Base-by-base conservation (phyloP, 1,284 basidiomycete genomes). In the Heterobasidion irregulare region DNA sequence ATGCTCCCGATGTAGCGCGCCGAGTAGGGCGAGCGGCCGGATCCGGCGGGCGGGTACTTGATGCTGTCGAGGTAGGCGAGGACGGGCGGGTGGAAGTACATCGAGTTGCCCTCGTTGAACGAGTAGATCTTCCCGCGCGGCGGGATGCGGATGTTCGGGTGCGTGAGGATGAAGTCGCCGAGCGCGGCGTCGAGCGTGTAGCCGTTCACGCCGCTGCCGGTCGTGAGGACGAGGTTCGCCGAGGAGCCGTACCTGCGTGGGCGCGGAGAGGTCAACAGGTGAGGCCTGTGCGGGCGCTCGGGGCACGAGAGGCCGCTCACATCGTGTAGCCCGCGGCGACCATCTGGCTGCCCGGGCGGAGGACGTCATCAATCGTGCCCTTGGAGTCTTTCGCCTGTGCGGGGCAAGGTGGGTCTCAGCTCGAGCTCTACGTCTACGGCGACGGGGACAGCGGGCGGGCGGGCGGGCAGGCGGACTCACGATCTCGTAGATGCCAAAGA, bases 191-290 rank as follows among this genome's bases (percentile, higher is more conserved):
- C 97, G 53, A 99, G 86, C 13, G 97, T 99, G 77, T 98, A 99
- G 52, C 97, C 97, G 71, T 99, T 95, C 59, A 99, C 97, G 53
- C 97, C 97, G 58, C 88, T 81, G 15, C 97, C 97, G 26, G 95
- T 98, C 35, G 94, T 91, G 45, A 99, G 83, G 53, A 99, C 95
- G 60, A 99, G 75, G 73, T 99, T 99, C 65, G 94, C 94, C 45
- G 95, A 98, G 12, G 96, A 98, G 54, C 97, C 97, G 73, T 99
- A 99, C 94, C 90, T 92, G 60, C n/a, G n/a, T n/a, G n/a, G n/a
- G n/a, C n/a, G n/a, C n/a, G n/a, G n/a, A n/a, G n/a, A n/a, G n/a
- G n/a, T n/a, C 26, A 26, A 26, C 26, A 26, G n/a, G 34, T 33
- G 50, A 34, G 16, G 34, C 10, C 9, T 38, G n/a, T 13, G 16